Conservation (phyloP, 2,329 filamentous ascomycete genomes). For the Acrodontium crateriforme region DNA sequence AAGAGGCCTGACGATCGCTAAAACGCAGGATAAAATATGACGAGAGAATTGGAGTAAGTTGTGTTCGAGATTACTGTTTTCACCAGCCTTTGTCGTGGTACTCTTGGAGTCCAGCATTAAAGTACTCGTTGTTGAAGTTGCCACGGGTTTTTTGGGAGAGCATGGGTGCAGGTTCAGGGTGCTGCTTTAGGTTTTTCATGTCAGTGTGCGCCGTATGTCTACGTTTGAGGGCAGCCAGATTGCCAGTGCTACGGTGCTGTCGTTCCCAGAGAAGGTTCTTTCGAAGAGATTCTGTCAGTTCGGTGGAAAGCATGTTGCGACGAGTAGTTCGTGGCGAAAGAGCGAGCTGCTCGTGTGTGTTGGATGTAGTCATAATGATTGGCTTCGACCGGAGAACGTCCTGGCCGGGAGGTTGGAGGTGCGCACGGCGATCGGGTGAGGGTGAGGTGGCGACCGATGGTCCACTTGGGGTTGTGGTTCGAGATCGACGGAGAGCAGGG, state of each 20-base stretch:
- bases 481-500: constrained; percentile 44
- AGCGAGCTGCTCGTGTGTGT: constrained; percentile 42
- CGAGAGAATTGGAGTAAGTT: background rate
- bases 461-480: constrained; percentile 54
- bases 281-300: constrained; percentile 83
- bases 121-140: constrained; percentile 81
- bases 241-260: constrained; percentile 82
- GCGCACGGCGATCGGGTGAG: constrained; percentile 16
- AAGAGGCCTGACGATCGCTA: no score
- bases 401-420: constrained; percentile 15
- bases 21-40: constrained; percentile 14
- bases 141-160: constrained; percentile 44
- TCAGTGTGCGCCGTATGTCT: constrained; percentile 85
- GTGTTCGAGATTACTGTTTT: constrained; percentile 3
- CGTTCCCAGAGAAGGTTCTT: constrained; percentile 90
- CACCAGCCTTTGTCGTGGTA: constrained; percentile 83
- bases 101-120: constrained; percentile 67
- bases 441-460: constrained; percentile 49
- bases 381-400: constrained; percentile 55
- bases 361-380: constrained; percentile 60
- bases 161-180: constrained; percentile 51
- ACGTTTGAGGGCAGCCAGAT: constrained; percentile 77
- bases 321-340: constrained; percentile 85
- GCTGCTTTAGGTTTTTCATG: constrained; percentile 74
- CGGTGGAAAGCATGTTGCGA: constrained; percentile 88